Base-by-base conservation (phyloP, 2,329 filamentous ascomycete genomes). In the Dendrostoma leiphaemia region DNA sequence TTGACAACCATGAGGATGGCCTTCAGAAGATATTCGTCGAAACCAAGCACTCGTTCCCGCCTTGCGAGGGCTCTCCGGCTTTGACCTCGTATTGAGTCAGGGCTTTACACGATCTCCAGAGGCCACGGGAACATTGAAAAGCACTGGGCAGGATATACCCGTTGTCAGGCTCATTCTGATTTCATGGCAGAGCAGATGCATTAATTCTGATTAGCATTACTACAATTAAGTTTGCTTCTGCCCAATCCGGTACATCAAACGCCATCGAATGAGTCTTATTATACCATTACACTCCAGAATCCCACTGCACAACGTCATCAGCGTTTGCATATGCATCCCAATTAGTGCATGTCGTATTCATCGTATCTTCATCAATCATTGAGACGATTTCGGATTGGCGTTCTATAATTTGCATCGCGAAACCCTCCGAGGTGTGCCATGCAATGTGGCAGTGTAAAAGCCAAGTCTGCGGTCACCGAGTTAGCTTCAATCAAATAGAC, bases 1-100 rank as follows among this genome's bases (percentile, higher is more conserved):
- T 88, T 57, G 77, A 87, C 56, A 74, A 72, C 53, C 74, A 72
- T 57, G 78, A 88, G 57, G 86, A 90, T 62, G 74, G 76, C 3
- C 89, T 95, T 78, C 90, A 95, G 70, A 95, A 96, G 78, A 81
- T 94, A 1, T 95, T 80, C 67, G 76, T 81, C 1, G 74, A 84
- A 72, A 85, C 82, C 2, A 79, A 75, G 65, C 82, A 81, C 54
- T 84, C 80, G 1, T 67, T 71, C 26, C 80, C 80, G 0, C 66
- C 70, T 13, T 72, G 72, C 2, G 53, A 63, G 21, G 77, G 74
- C 0, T 73, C 69, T 13, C 78, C 79, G 0, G 62, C 69, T 59
- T 58, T 81, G 60, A 81, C 73, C 6, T 70, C 56, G 9, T 78
- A 70, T 51, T 71, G 15, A 47, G 4, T n/a, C n/a, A n/a, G n/a